Conservation (phyloP, 805 yeast species). For the Cyberlindnera americana region DNA sequence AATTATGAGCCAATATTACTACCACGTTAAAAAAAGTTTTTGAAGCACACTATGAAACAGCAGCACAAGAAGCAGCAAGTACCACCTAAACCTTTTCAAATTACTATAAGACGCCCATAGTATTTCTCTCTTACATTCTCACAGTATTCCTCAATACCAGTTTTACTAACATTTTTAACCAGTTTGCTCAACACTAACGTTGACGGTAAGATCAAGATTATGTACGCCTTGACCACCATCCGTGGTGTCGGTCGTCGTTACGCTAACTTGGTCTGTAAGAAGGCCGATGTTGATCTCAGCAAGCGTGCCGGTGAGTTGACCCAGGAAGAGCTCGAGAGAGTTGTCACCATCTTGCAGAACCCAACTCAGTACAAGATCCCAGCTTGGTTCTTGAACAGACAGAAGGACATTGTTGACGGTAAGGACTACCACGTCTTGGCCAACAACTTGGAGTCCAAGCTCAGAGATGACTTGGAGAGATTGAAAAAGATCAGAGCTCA, state of each 20-base stretch:
- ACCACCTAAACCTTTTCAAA: too few relatives aligned
- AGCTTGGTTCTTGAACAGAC: conserved; percentile 99
- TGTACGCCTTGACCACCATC: conserved; percentile 99
- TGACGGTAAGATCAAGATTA: conserved; percentile 99
- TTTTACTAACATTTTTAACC: conserved; percentile 37
- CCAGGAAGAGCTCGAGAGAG: conserved; percentile 99
- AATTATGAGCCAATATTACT: too few relatives aligned
- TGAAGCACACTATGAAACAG: too few relatives aligned
- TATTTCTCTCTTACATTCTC: too few relatives aligned
- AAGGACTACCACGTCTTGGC: conserved; percentile 99
- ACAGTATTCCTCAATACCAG: conserved; percentile 1
- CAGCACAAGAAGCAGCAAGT: too few relatives aligned
- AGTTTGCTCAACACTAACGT: conserved; percentile 99
- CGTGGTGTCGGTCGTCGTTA: conserved; percentile 99
- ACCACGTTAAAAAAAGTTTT: too few relatives aligned
- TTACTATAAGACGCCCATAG: too few relatives aligned
- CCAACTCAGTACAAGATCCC: conserved; percentile 99
- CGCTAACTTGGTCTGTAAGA: conserved; percentile 99
- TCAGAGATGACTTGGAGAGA: conserved; percentile 99
- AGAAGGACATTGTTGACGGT: conserved; percentile 97
- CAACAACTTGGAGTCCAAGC: conserved; percentile 97
- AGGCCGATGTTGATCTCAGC: conserved; percentile 97
- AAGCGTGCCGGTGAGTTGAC: conserved; percentile 99
- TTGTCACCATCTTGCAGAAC: conserved; percentile 99
- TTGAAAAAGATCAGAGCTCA: conserved; percentile 99